Base-by-base conservation (phyloP, 352 stramenopile species). In the Pythium sp. region DNA sequence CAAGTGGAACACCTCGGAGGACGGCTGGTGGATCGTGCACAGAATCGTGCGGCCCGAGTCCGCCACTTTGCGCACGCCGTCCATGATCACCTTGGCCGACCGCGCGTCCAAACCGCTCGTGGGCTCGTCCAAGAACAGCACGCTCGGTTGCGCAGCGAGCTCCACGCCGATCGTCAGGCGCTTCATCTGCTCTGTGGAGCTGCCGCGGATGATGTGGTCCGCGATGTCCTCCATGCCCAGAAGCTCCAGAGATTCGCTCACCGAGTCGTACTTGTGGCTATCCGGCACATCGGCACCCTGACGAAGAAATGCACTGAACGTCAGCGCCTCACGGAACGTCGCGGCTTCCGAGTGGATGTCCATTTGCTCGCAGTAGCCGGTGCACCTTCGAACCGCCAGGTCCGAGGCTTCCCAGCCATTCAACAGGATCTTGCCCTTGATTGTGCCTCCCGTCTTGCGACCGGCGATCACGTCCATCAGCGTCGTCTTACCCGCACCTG, bases 391-490 rank as follows among this genome's bases (percentile, higher is more conserved):
- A 55, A 92, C 82, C 2, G 76, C 76, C 2, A 89, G 71, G 41
- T 89, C 79, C 2, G 76, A 76, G 6, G 81, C 81, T 26, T 81
- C 70, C 41, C 73, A 76, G 43, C 81, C 83, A 58, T 91, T 93
- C 6, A 81, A 71, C 18, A 89, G 63, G 41, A 97, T 87, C 15
- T 90, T 70, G 2, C 92, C 92, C 7, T 70, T 66, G 68, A 95
- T 89, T 12, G 63, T 83, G 28, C 96, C 95, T 18, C 70, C 80
- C 0, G 64, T 73, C 77, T 98, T 99, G 15, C 96, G 81, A 24
- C 96, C 78, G 3, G 94, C 91, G 62, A 99, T 95, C 8, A 98
- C 94, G 73, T 99, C 95, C 76, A 98, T 95, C 1, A 99, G 72
- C 6, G 96, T 99, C 18, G 94, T 98, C 71, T 99, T 98, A 22